These are phyloP conservation scores for Beauveria pseudobassiana DNA, from an alignment of 2,329 filamentous ascomycete genomes.

Conservation along the genomic window DNA sequence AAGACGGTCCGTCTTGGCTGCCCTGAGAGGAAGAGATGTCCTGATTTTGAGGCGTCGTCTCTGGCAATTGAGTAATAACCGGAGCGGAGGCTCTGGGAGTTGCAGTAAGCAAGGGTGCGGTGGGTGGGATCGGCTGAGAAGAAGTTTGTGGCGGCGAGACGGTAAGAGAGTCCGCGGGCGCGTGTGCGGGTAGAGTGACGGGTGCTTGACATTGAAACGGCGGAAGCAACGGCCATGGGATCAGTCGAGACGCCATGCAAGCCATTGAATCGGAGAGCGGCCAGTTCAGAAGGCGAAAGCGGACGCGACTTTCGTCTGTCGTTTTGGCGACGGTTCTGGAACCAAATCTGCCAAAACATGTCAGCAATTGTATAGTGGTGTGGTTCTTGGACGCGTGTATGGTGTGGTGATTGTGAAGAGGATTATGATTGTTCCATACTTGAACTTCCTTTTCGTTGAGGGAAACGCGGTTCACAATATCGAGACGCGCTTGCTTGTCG, in stretches of 20 bases:
- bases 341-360: slow-evolving; percentile 71
- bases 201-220: slow-evolving; percentile 18
- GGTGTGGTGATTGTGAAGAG: not conserved
- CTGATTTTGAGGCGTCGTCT: slow-evolving; percentile 20
- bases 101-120: slow-evolving; percentile 13
- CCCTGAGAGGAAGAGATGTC: slow-evolving; percentile 22
- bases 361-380: not conserved
- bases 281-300: slow-evolving; percentile 69
- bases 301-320: slow-evolving; percentile 84
- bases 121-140: not conserved
- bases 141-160: not conserved
- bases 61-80: slow-evolving; percentile 1
- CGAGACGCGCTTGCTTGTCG: slow-evolving; percentile 78
- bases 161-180: slow-evolving; percentile 12
- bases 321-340: slow-evolving; percentile 91
- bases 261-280: slow-evolving; percentile 48
- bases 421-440: slow-evolving; percentile 45
- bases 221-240: slow-evolving; percentile 23
- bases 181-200: slow-evolving; percentile 21
- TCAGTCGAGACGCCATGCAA: slow-evolving; percentile 46
- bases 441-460: slow-evolving; percentile 95
- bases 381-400: not conserved
- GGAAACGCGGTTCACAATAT: slow-evolving; percentile 77
- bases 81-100: slow-evolving; percentile 2
- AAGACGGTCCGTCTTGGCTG: slow-evolving; percentile 20